Evolutionary conservation across 495 filamentous ascomycete genomes (phyloP).

Genomic region (Xylaria venustula): DNA sequence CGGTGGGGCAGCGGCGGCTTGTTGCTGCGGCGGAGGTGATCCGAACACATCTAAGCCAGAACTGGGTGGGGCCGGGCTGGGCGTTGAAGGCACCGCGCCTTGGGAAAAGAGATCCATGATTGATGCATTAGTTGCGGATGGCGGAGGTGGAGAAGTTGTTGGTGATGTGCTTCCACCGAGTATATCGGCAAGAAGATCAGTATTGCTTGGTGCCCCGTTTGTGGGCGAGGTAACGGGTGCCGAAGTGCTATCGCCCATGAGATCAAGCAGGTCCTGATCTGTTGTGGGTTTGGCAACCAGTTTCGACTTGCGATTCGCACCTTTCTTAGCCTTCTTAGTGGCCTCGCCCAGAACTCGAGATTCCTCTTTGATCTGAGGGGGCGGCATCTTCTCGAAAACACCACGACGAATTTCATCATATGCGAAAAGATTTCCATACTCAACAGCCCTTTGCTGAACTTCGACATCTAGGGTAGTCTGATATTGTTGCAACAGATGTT

Average conservation of each 20-base stretch:
- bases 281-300: conserved; percentile 67
- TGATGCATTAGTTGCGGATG: conserved; percentile 61
- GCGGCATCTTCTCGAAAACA: conserved; percentile 95
- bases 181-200: conserved; percentile 87
- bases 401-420: conserved; percentile 85
- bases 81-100: conserved; percentile 27
- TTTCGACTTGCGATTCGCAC: conserved; percentile 71
- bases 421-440: conserved; percentile 89
- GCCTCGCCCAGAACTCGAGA: conserved; percentile 87
- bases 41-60: conserved; percentile 47
- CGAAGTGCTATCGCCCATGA: conserved; percentile 76
- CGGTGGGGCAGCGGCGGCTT: conserved; percentile 39
- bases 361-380: conserved; percentile 93
- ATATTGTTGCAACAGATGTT: conserved; percentile 70
- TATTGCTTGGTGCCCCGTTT: conserved; percentile 72
- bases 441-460: conserved; percentile 91
- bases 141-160: conserved; percentile 52
- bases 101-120: conserved; percentile 83
- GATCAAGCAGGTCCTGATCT: conserved; percentile 87
- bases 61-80: conserved; percentile 44
- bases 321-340: conserved; percentile 75
- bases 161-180: conserved; percentile 61
- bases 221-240: conserved; percentile 46
- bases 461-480: conserved; percentile 87
- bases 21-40: conserved; percentile 49